Base-by-base conservation (phyloP, 2,329 filamentous ascomycete genomes). In the Ceratocystis ficicola region DNA sequence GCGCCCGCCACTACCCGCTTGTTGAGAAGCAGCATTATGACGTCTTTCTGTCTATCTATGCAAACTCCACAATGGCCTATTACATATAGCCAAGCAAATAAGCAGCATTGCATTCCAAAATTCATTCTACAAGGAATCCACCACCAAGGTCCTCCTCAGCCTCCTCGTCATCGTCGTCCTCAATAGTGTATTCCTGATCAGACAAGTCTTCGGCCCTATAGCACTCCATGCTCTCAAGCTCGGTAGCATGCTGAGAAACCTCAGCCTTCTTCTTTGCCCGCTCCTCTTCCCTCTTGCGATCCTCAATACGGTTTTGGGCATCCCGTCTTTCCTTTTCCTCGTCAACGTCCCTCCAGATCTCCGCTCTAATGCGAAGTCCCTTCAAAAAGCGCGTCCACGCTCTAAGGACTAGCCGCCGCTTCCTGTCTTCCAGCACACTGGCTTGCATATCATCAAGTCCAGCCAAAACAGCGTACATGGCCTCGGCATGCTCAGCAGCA, bases 321-420 rank as follows among this genome's bases (percentile, higher is more conserved):
- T 59, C 59, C 28, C 17, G 28, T 22, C 62, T 60, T 52, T 67
- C 66, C 44, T 50, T 60, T 57, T 63, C 59, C 4, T 60, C 22
- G 25, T 65, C 66, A 7, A 67, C 73, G 62, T 73, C 68, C 8
- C 46, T 62, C 41, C 65, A 68, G 25, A 95, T 85, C 67, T 87
- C 80, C 73, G 92, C 84, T 36, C 85, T 80, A 52, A 96, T 89
- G 48, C 89, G 80, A 72, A 97, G 72, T 0, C 86, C 88, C 75
- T 89, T 86, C 68, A 95, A 74, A 68, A 96, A 88, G 71, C 86
- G 86, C 32, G 76, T 74, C 77, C 77, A 79, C 36, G 91, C 86
- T 52, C 85, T 81, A 70, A 96, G 72, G 0, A 85, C 88, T 70
- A 86, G 83, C 66, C 91, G 74, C 69, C 94, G 88, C 72, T 85